A percentile compares a stretch with the other conserved stretches of the same genome.
Evolutionary conservation across 768 basidiomycete genomes (phyloP).

Genomic region (Tylopilus balloui): DNA sequence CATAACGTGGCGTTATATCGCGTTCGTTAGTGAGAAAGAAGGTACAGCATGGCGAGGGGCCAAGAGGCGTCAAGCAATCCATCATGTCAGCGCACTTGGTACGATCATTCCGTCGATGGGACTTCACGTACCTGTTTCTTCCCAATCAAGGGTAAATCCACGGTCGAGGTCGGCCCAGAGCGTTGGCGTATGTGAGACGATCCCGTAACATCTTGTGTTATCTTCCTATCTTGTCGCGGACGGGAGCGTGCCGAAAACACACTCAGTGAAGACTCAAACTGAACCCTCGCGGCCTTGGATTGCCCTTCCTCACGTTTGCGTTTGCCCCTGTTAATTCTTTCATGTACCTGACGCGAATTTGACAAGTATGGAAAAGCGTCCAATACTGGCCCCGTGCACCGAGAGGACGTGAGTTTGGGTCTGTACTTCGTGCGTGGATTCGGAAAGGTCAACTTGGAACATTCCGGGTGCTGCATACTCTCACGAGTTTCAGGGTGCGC

Average conservation of each 20-base stretch:
- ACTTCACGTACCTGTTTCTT: conserved; percentile 31
- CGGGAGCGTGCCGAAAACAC: conserved; percentile 4
- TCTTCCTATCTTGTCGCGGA: neutral
- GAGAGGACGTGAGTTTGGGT: conserved; percentile 14
- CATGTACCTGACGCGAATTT: conserved; percentile 9
- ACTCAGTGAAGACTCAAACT: neutral
- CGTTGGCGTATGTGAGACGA: conserved; percentile 1
- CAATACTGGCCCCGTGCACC: conserved; percentile 16
- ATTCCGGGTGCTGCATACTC: neutral
- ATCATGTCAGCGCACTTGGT: conserved; percentile 26
- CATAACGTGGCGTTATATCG: conserved; percentile 23
- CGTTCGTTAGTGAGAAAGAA: conserved; percentile 8
- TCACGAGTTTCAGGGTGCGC: conserved; percentile 5
- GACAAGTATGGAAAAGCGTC: conserved; percentile 20
- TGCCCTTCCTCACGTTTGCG: conserved; percentile 8
- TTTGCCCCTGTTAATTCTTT: conserved; percentile 6
- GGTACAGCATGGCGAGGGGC: conserved; percentile 16
- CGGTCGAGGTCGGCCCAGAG: conserved; percentile 18
- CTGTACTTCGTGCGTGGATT: conserved; percentile 30
- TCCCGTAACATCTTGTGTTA: neutral
- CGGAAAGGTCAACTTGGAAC: conserved; percentile 16
- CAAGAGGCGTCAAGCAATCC: conserved; percentile 5
- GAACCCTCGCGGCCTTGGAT: conserved; percentile 1
- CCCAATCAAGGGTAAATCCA: conserved; percentile 24
- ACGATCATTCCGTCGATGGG: conserved; percentile 20